Base-by-base conservation (phyloP, 345 rosid species). In the Eucalyptus sideroxylon region DNA sequence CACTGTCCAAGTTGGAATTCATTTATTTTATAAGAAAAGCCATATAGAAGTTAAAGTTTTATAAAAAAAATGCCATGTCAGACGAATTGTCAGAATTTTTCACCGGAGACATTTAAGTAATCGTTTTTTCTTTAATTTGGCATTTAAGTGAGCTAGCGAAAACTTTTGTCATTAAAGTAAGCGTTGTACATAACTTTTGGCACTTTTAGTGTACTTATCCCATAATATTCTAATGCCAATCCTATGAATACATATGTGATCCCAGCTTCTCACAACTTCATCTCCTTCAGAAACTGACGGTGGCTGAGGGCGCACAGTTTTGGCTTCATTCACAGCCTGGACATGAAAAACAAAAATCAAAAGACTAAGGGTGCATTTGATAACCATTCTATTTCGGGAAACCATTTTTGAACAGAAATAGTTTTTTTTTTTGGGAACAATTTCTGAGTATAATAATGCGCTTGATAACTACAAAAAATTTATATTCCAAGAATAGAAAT, bases 221-320 rank as follows among this genome's bases (percentile, higher is more conserved):
- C 27, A 91, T 51, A 98, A 97, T 80, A 96, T 90, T 91, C 97
- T 91, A 80, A 89, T 95, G 44, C 53, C 67, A n/a, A 91, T 91
- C 88, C 98, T 92, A 87, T 91, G 91, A 67, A 97, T 91, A 88
- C 89, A 89, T 92, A 87, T 94, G 42, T 16, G n/a, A 65, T 92
- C 89, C 14, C 62, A 89, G 87, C 55, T 86, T 59, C 91, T 92
- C n/a, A 51, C 42, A 86, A 56, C 91, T 89, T 93, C 92, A 88
- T 21, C 88, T 26, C 86, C 82, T 83, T 90, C 93, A 3, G 86
- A 89, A 86, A 69, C 88, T 9, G n/a, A 69, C n/a, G 55, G 16
- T 26, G 49, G 59, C 34, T 34, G 17, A 45, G 69, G 81, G 44
- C 11, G 19, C 50, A 92, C 50, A 50, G 95, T 92, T 91, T 93